Conservation (phyloP, 441 rosid genomes). For the Populus hybrid region DNA sequence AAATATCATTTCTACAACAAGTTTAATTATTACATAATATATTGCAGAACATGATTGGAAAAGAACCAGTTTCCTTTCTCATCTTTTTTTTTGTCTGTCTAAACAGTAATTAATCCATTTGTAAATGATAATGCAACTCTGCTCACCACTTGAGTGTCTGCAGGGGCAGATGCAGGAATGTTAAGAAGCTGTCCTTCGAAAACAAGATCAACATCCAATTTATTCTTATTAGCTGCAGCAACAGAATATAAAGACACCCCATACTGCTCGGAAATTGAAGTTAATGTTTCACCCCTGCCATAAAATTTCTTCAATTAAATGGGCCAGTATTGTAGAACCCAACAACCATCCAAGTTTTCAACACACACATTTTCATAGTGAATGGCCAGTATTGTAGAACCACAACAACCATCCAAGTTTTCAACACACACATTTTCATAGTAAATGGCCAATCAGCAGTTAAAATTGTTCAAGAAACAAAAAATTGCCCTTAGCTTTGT, state of each 20-base stretch:
- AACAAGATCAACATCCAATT: conserved; percentile 25
- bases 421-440: background rate
- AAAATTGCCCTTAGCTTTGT: background rate
- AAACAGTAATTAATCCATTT: background rate
- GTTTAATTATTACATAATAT: background rate
- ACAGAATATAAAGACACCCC: conserved; percentile 26
- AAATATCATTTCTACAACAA: background rate
- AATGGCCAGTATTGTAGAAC: background rate
- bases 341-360: no score
- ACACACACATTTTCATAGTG: background rate
- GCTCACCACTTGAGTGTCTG: conserved; percentile 8
- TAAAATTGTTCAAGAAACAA: background rate
- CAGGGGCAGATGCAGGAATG: conserved; percentile 17
- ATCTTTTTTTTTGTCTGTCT: no score
- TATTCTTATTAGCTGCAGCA: conserved; percentile 17
- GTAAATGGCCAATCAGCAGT: background rate
- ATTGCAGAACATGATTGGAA: background rate
- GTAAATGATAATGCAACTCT: background rate
- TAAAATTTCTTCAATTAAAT: background rate
- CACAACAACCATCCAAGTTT: background rate
- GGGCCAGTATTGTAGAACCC: no score
- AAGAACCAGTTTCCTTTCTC: background rate
- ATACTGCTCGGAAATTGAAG: conserved; percentile 35
- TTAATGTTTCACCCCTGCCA: conserved; percentile 36
- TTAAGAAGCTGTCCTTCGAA: conserved; percentile 29